phyloP scores from a whole-genome alignment of 106 monocot species.

The Posidonia australis region DNA sequence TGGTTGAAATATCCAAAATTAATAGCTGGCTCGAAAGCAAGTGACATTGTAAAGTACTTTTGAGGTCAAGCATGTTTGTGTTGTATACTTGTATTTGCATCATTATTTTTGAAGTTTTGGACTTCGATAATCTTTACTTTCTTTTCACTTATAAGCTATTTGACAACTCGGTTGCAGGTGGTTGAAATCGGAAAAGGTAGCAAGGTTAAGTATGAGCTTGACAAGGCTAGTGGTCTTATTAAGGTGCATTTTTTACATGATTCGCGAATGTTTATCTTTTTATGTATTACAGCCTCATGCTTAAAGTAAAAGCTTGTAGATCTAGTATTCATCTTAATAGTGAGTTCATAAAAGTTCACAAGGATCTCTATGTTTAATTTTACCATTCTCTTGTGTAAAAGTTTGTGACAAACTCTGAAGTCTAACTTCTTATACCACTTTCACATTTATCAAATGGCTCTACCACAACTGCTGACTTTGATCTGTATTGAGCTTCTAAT shows the following conservation, averaged over 20 bases:
- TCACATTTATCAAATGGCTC: too few species aligned
- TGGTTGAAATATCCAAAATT: too few species aligned
- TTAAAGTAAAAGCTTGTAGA: too few species aligned
- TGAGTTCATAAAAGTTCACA: neutral
- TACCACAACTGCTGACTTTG: too few species aligned
- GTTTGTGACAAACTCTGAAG: too few species aligned
- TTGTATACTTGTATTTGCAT: too few species aligned
- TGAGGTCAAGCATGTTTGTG: too few species aligned
- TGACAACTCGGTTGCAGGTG: conserved; percentile 30
- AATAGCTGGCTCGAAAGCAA: too few species aligned
- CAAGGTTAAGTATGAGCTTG: conserved; percentile 87
- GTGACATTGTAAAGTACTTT: too few species aligned
- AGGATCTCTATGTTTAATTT: neutral
- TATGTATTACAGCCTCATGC: too few species aligned
- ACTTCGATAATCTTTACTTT: neutral
- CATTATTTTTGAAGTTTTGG: neutral
- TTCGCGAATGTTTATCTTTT: neutral
- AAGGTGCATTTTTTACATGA: conserved; percentile 28
- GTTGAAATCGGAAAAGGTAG: conserved; percentile 75
- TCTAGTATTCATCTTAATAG: neutral
- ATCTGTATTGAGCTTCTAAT: conserved; percentile 6
- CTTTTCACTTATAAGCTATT: neutral
- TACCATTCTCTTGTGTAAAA: neutral
- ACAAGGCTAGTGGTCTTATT: conserved; percentile 64
- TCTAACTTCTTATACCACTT: too few species aligned